Percentiles rank a stretch among this genome's conserved stretches.
Evolutionary conservation across 768 basidiomycete genomes (phyloP).

Genomic region (Lactifluus volemus): DNA sequence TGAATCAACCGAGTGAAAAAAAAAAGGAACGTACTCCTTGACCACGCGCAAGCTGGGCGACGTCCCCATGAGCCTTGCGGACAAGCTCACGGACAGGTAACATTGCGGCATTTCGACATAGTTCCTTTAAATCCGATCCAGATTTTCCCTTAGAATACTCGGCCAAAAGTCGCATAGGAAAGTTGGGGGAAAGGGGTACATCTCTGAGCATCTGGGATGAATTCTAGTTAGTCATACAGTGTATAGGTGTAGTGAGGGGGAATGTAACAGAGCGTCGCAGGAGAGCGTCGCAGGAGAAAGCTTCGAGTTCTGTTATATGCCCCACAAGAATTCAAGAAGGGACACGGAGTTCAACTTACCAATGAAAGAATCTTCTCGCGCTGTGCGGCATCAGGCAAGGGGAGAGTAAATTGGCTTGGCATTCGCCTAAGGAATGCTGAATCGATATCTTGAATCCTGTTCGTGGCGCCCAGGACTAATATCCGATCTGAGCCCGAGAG

Average conservation of each 20-base stretch:
- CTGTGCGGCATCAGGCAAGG: slow-evolving; percentile 70
- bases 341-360: slow-evolving; percentile 32
- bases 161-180: slow-evolving; percentile 58
- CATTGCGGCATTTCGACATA: slow-evolving; percentile 93
- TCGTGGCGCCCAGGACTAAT: slow-evolving; percentile 90
- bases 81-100: slow-evolving; percentile 81
- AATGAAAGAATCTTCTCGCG: slow-evolving; percentile 76
- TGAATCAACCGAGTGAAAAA: not conserved
- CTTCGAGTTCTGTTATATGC: not conserved
- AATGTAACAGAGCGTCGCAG: not conserved
- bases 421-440: slow-evolving; percentile 86
- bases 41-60: slow-evolving; percentile 39
- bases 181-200: slow-evolving; percentile 53
- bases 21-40: slow-evolving; percentile 32
- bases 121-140: slow-evolving; percentile 86
- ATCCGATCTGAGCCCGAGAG: slow-evolving; percentile 74
- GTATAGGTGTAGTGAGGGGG: too few species aligned
- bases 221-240: not conserved
- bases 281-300: not conserved
- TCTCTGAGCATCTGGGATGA: slow-evolving; percentile 73
- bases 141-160: slow-evolving; percentile 64
- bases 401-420: slow-evolving; percentile 91
- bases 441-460: slow-evolving; percentile 89
- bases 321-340: not conserved
- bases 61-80: slow-evolving; percentile 39